These are phyloP conservation scores for Trichophyton equinum DNA, from an alignment of 2,329 filamentous ascomycete genomes.

Conservation along the genomic window DNA sequence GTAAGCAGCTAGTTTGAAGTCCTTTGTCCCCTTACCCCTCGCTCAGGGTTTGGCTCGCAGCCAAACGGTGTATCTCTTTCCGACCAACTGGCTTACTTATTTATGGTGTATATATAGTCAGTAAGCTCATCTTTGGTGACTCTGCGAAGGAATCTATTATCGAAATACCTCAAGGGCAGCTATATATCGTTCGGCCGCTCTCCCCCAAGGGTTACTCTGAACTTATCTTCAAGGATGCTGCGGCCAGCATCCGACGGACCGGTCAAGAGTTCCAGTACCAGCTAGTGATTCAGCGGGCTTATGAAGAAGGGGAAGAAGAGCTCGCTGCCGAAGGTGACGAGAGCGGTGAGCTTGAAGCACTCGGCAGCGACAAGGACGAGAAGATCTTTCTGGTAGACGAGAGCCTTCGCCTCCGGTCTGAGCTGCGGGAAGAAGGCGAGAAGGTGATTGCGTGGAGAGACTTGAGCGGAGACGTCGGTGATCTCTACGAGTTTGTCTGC, in stretches of 20 bases:
- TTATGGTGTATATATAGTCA: constrained; percentile 45
- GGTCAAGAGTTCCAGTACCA: constrained; percentile 96
- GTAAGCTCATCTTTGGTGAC: constrained; percentile 85
- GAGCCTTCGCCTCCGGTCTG: constrained; percentile 71
- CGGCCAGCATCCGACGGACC: constrained; percentile 80
- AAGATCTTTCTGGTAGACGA: constrained; percentile 96
- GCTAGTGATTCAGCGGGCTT: constrained; percentile 87
- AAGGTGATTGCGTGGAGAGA: constrained; percentile 91
- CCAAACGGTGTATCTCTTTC: background rate
- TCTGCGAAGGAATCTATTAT: constrained; percentile 83
- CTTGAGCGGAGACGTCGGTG: constrained; percentile 80
- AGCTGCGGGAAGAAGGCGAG: constrained; percentile 65
- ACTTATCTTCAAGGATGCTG: constrained; percentile 96
- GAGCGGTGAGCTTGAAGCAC: constrained; percentile 61
- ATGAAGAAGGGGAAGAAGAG: constrained; percentile 94
- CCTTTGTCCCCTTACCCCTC: constrained; percentile 15
- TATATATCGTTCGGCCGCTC: constrained; percentile 88
- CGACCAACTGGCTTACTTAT: background rate
- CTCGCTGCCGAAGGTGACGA: constrained; percentile 81
- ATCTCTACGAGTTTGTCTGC: constrained; percentile 97
- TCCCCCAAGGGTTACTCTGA: constrained; percentile 97
- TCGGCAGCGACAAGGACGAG: constrained; percentile 74
- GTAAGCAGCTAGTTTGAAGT: constrained; percentile 25
- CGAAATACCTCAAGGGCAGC: constrained; percentile 87
- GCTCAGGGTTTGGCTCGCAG: background rate